Percentiles rank a stretch among this genome's conserved stretches.
These are phyloP conservation scores for Pseudogymnoascus sp. DNA, from an alignment of 2,329 filamentous ascomycete species.

Conservation along the genomic window DNA sequence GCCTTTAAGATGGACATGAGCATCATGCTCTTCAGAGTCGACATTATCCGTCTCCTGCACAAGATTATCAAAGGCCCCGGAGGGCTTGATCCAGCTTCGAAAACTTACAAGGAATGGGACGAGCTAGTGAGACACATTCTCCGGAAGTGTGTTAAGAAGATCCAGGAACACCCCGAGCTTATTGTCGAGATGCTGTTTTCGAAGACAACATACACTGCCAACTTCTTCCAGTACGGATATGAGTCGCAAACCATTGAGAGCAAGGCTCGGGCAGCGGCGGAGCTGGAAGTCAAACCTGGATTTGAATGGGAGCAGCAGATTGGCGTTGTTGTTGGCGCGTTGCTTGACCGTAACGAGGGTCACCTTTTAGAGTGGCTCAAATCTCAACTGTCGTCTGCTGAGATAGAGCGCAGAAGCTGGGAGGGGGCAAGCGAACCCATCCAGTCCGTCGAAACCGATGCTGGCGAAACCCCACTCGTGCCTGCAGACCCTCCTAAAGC, in stretches of 20 bases:
- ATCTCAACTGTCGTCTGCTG: constrained; percentile 59
- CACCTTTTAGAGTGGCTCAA: constrained; percentile 80
- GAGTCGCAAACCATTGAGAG: constrained; percentile 67
- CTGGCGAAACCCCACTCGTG: constrained; percentile 22
- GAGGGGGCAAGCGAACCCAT: constrained; percentile 62
- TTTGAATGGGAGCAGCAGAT: constrained; percentile 61
- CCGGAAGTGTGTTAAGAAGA: constrained; percentile 72
- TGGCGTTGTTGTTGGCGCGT: constrained; percentile 68
- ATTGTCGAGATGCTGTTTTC: constrained; percentile 92
- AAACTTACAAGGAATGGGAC: constrained; percentile 83
- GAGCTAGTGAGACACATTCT: constrained; percentile 81
- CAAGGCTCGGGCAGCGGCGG: constrained; percentile 65
- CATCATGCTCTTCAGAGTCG: constrained; percentile 81
- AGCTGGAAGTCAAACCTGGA: constrained; percentile 73
- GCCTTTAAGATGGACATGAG: constrained; percentile 93
- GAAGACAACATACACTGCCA: constrained; percentile 75
- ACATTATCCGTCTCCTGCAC: constrained; percentile 83
- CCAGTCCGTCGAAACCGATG: constrained; percentile 37
- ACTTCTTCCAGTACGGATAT: constrained; percentile 85
- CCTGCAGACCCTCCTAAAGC: constrained; percentile 33
- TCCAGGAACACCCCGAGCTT: constrained; percentile 77
- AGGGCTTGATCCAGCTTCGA: constrained; percentile 58
- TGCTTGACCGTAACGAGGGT: constrained; percentile 72
- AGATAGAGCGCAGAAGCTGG: constrained; percentile 70
- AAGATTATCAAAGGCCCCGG: constrained; percentile 87